Percentiles rank a stretch among this genome's conserved stretches.
Conservation (phyloP, 1,284 basidiomycete genomes). For the Entoloma clypeatum region DNA sequence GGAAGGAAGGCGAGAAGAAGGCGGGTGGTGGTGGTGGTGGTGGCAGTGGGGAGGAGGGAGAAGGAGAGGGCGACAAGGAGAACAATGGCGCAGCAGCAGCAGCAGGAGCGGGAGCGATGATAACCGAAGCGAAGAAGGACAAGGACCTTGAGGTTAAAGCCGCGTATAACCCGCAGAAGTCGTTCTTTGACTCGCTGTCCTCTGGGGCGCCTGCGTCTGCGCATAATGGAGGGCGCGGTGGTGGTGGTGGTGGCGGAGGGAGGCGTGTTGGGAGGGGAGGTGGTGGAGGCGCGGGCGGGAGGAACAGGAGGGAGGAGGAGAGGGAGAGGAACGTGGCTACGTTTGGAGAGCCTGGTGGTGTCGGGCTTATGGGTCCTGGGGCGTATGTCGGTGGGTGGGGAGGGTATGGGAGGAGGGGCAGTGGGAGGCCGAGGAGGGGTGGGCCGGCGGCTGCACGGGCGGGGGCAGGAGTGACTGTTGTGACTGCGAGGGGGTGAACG, state of each 20-base stretch:
- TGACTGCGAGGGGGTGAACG: no score
- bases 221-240: slow-evolving; percentile 20
- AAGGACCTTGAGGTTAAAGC: slow-evolving; percentile 28
- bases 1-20: slow-evolving; percentile 17
- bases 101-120: slow-evolving; percentile 21
- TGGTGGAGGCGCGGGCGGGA: slow-evolving; percentile 48
- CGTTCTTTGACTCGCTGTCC: slow-evolving; percentile 76
- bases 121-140: slow-evolving; percentile 17
- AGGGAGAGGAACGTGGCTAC: slow-evolving; percentile 76
- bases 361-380: slow-evolving; percentile 66
- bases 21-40: slow-evolving; percentile 28
- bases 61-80: slow-evolving; percentile 29
- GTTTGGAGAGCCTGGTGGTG: slow-evolving; percentile 76
- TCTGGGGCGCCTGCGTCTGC: slow-evolving; percentile 43
- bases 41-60: slow-evolving; percentile 27
- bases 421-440: slow-evolving; percentile 30
- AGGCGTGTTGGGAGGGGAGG: slow-evolving; percentile 41
- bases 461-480: no score
- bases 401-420: slow-evolving; percentile 38
- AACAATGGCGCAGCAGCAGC: no score
- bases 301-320: slow-evolving; percentile 73
- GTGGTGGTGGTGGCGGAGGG: slow-evolving; percentile 32
- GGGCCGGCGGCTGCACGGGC: slow-evolving; percentile 11
- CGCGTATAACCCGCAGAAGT: slow-evolving; percentile 71
- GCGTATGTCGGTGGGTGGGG: slow-evolving; percentile 49